Base-by-base conservation (phyloP, 495 filamentous ascomycete species). In the Penicillium bovifimosum region DNA sequence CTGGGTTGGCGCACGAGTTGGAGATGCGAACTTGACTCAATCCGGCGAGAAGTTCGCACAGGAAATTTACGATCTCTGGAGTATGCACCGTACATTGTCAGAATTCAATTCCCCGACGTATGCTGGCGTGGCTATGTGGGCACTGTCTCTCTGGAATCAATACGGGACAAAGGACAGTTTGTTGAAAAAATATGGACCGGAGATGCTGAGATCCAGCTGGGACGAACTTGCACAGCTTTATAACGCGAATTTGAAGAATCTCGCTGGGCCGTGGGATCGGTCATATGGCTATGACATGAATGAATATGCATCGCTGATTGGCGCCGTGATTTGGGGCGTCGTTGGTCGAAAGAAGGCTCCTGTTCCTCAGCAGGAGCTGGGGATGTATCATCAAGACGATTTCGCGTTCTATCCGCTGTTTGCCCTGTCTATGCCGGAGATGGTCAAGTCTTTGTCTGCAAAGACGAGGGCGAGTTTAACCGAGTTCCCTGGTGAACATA, bases 31-130 rank as follows among this genome's bases (percentile, higher is more conserved):
- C 52, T 64, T 74, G 61, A 75, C 71, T 2, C 36, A 49, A 1
- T 51, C 66, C 0, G 69, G 66, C 3, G 69, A 75, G n/a, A 44
- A 40, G 0, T 65, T 65, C 29, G 71, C 71, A 0, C 54, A 58
- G 1, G 61, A 64, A 2, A 58, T 74, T n/a, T 58, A 72, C n/a
- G 60, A 64, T 6, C 63, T 75, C 3, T 75, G 70, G 53, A 64
- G 67, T 32, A 55, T 61, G 24, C 56, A 64, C 20, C 45, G 58
- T 29, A 74, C 72, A 1, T 52, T 75, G 0, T 74, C 72, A 9
- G 72, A 75, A 16, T 75, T 73, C 53, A 74, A 74, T 41, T 62
- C 63, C 13, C 64, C 69, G n/a, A 75, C 72, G 0, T 75, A 75
- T 43, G 62, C 68, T 5, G 72, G 72, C 1, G 72, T 75, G 13